Evolutionary conservation across 441 rosid species (phyloP).

Genomic region (Brassica hybrid): DNA sequence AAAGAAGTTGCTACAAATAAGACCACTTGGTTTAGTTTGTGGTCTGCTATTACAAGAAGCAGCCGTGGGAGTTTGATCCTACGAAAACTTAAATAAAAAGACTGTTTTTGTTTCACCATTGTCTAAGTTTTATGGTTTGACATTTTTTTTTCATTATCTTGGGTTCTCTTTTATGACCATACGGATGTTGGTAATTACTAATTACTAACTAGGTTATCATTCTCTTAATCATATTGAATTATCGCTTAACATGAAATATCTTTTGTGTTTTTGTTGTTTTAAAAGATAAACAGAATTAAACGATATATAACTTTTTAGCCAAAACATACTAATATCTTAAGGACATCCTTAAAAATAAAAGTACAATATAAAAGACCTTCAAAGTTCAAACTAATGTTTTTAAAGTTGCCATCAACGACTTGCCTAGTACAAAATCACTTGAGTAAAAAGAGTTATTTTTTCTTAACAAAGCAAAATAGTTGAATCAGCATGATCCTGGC

Average conservation of each 20-base stretch:
- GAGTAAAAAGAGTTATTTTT: background rate
- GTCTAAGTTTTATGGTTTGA: conserved; percentile 1
- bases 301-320: background rate
- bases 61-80: background rate
- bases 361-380: background rate
- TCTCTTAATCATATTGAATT: background rate
- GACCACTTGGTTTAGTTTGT: background rate
- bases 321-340: background rate
- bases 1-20: no score
- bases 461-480: background rate
- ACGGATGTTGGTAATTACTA: background rate
- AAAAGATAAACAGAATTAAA: background rate
- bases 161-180: background rate
- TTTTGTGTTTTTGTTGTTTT: background rate
- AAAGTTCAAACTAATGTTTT: background rate
- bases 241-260: background rate
- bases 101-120: background rate
- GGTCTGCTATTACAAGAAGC: no score
- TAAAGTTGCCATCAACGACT: background rate
- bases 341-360: background rate
- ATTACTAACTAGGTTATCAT: background rate
- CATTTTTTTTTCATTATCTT: background rate
- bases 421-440: background rate
- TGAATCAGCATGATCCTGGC: conserved; percentile 2
- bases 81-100: background rate